phyloP scores from a whole-genome alignment of 2,329 filamentous ascomycete genomes.

The Monosporascus sp. region DNA sequence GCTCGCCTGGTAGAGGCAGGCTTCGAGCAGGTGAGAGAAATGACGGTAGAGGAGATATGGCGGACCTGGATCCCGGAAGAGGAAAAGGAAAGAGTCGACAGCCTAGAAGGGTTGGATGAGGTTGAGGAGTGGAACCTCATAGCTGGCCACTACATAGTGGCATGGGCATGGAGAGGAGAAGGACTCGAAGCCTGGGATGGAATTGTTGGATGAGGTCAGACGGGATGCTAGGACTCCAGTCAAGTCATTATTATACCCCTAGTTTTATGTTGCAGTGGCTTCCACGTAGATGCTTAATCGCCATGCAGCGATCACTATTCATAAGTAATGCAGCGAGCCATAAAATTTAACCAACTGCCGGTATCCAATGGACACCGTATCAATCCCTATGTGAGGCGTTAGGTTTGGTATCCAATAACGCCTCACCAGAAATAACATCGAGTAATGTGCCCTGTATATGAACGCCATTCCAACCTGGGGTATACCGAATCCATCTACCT shows the following conservation, averaged over 20 bases:
- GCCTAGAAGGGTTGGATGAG: constrained; percentile 85
- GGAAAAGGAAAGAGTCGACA: constrained; percentile 76
- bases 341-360: too few relatives aligned
- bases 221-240: not conserved
- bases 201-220: not conserved
- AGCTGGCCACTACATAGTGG: constrained; percentile 82
- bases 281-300: not conserved
- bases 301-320: too few relatives aligned
- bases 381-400: too few relatives aligned
- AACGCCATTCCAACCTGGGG: not conserved
- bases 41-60: constrained; percentile 60
- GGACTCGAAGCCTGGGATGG: constrained; percentile 26
- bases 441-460: not conserved
- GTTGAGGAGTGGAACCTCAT: constrained; percentile 90
- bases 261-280: not conserved
- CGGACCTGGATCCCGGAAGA: constrained; percentile 61
- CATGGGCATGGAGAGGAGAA: constrained; percentile 73
- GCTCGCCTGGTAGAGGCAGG: constrained; percentile 61
- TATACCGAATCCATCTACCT: not conserved
- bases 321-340: too few relatives aligned
- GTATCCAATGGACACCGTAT: too few relatives aligned
- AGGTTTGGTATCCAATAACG: too few relatives aligned
- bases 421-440: not conserved
- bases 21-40: constrained; percentile 44
- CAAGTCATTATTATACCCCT: not conserved